phyloP scores from a whole-genome alignment of 495 filamentous ascomycete species.

The Penicillium parvum region DNA sequence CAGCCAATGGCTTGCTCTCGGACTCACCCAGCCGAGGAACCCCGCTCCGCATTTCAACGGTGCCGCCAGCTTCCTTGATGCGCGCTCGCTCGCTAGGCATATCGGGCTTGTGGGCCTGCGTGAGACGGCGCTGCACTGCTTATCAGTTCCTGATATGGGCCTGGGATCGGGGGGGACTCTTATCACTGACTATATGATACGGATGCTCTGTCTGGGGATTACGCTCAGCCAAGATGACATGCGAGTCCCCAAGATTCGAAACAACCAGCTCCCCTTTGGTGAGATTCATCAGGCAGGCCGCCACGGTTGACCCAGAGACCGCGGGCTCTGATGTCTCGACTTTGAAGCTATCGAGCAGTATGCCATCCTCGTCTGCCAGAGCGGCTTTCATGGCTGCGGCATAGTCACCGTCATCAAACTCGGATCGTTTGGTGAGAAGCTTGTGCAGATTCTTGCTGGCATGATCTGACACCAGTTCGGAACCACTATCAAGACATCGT shows the following conservation, averaged over 20 bases:
- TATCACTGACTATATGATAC: slow-evolving; percentile 25
- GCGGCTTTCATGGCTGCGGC: slow-evolving; percentile 32
- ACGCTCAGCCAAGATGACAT: slow-evolving; percentile 34
- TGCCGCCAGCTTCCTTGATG: slow-evolving; percentile 36
- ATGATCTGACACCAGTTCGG: slow-evolving; percentile 32
- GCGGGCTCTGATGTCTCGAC: slow-evolving; percentile 24
- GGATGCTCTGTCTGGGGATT: slow-evolving; percentile 27
- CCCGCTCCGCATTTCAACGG: slow-evolving; percentile 23
- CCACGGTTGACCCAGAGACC: slow-evolving; percentile 34
- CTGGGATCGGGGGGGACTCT: too few species aligned
- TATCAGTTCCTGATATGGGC: too few species aligned
- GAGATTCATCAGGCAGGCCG: slow-evolving; percentile 35
- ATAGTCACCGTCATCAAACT: slow-evolving; percentile 30
- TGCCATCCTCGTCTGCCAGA: slow-evolving; percentile 34
- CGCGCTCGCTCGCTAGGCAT: slow-evolving; percentile 27
- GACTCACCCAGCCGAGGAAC: slow-evolving; percentile 31
- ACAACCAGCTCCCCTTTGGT: slow-evolving; percentile 33
- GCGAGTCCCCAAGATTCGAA: slow-evolving; percentile 41
- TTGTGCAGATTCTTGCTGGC: slow-evolving; percentile 27
- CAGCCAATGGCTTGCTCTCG: not conserved
- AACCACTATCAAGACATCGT: slow-evolving; percentile 23
- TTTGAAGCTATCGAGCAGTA: slow-evolving; percentile 29
- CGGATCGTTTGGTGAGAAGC: slow-evolving; percentile 27
- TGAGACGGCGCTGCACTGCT: slow-evolving; percentile 30
- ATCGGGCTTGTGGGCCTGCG: slow-evolving; percentile 36